phyloP scores from a whole-genome alignment of 805 yeast genomes.

The Spathaspora hagerdaliae region DNA sequence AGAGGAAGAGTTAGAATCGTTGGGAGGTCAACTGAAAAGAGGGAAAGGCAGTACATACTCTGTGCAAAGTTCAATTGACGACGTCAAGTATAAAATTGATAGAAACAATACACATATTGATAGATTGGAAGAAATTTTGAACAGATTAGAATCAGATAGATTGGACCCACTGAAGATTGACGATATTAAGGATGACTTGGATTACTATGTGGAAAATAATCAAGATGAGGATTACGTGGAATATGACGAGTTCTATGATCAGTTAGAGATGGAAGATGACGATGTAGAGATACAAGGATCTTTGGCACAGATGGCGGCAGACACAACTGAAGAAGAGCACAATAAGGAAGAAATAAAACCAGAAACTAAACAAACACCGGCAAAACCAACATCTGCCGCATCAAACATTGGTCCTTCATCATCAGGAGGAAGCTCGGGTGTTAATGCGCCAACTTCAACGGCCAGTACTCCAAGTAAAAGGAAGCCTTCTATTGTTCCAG shows the following conservation, averaged over 20 bases:
- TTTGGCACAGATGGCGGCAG: slow-evolving; percentile 18
- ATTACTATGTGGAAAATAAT: slow-evolving; percentile 88
- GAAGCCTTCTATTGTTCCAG: slow-evolving; percentile 13
- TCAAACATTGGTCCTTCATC: background rate
- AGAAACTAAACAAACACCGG: slow-evolving; percentile 10
- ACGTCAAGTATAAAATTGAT: slow-evolving; percentile 57
- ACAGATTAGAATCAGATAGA: slow-evolving; percentile 74
- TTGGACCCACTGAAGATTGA: slow-evolving; percentile 74
- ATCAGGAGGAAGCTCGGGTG: background rate
- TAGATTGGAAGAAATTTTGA: slow-evolving; percentile 71
- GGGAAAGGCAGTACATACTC: slow-evolving; percentile 44
- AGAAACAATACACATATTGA: slow-evolving; percentile 77
- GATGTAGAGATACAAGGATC: slow-evolving; percentile 17
- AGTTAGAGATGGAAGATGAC: slow-evolving; percentile 57
- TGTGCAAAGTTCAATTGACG: slow-evolving; percentile 54
- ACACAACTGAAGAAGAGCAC: slow-evolving; percentile 11
- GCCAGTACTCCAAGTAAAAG: slow-evolving; percentile 15
- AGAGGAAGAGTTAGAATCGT: slow-evolving; percentile 58
- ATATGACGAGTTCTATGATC: slow-evolving; percentile 90
- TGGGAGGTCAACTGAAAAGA: slow-evolving; percentile 34
- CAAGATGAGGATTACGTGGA: slow-evolving; percentile 91
- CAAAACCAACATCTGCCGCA: slow-evolving; percentile 9
- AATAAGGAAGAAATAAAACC: slow-evolving; percentile 5
- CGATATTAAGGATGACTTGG: slow-evolving; percentile 81
- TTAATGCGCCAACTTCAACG: background rate